Evolutionary conservation across 306 rosid species (phyloP), one percentile per base, ranked within the genome.

Genomic region (Aeschynomene evenia): DNA sequence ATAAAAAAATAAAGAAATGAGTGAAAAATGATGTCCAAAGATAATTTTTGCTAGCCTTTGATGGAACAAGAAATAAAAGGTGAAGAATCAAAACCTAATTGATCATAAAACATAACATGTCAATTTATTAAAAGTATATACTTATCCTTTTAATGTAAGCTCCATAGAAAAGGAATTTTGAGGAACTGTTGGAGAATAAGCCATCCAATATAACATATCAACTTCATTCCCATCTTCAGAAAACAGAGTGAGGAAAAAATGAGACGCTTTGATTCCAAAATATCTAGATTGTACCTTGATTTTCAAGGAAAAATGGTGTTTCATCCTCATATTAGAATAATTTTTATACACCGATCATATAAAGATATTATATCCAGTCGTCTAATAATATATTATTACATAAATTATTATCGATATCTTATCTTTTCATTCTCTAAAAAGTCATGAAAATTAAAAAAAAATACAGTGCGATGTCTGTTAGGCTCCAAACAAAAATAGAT

Each of bases 221-320:
- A 42, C 31, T 70, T 70, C 54, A 62, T 15, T 48, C 24, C 33
- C 68, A 18, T 55, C 70, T 54, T 43, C 26, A 54, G 52, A 46
- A 73, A 70, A 40, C 15, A 55, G 18, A 54, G 26, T 23, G 23
- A 18, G 7, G 29, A 49, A 8, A 23, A 54, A 26, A 40, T 40
- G 7, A 23, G 11, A 58, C 39, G 70, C 51, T 15, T 52, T 68
- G 56, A 54, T 63, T 73, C 75, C 55, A 61, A 60, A 64, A 76
- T 68, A 79, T 77, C 72, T 12, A 79, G 24, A 56, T 36, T 67
- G 61, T 57, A 49, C 68, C 33, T 68, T 57, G 61, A 71, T 79
- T 76, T 76, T 55, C 79, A 70, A 59, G 15, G 1, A 50, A 46
- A 54, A 71, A 64, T 18, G 40, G 62, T 68, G 23, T 1, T 6